phyloP scores from a whole-genome alignment of 75 land plant species.

The Adiantum capillusveneris region DNA sequence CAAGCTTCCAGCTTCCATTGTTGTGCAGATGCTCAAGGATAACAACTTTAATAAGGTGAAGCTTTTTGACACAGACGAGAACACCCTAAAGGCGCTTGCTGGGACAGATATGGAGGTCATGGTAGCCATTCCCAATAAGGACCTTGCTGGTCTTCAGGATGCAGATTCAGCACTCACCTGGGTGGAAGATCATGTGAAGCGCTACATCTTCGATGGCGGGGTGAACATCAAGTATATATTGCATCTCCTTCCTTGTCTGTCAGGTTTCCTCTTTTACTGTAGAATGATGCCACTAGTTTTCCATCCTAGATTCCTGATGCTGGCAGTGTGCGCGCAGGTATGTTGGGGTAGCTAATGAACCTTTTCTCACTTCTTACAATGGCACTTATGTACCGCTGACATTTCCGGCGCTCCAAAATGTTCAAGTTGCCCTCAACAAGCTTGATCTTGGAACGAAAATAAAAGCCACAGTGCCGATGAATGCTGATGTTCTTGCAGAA shows the following conservation, averaged over 20 bases:
- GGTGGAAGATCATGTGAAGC: conserved; percentile 47
- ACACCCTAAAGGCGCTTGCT: conserved; percentile 33
- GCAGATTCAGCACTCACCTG: conserved; percentile 33
- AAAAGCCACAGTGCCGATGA: conserved; percentile 51
- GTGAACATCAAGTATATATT: conserved; percentile 46
- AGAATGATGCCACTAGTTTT: too few species aligned
- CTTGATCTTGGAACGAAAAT: conserved; percentile 28
- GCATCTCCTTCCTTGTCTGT: too few species aligned
- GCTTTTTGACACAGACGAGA: conserved; percentile 58
- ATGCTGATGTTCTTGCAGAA: conserved; percentile 42
- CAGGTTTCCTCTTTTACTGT: too few species aligned
- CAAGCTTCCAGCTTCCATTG: conserved; percentile 28
- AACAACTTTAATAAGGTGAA: conserved; percentile 58
- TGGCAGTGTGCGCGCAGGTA: conserved; percentile 32
- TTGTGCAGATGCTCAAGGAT: conserved; percentile 41
- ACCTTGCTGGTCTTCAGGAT: conserved; percentile 31
- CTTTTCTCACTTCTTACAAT: conserved; percentile 45
- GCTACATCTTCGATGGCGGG: conserved; percentile 37
- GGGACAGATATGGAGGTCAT: conserved; percentile 49
- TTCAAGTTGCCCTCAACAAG: conserved; percentile 41
- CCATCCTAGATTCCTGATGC: not conserved
- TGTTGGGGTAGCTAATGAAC: conserved; percentile 57
- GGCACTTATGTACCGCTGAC: conserved; percentile 22
- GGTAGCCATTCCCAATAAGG: conserved; percentile 58
- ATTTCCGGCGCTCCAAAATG: conserved; percentile 44